phyloP scores from a whole-genome alignment of 78 protist species.

The Anaeramoeba ignava region DNA sequence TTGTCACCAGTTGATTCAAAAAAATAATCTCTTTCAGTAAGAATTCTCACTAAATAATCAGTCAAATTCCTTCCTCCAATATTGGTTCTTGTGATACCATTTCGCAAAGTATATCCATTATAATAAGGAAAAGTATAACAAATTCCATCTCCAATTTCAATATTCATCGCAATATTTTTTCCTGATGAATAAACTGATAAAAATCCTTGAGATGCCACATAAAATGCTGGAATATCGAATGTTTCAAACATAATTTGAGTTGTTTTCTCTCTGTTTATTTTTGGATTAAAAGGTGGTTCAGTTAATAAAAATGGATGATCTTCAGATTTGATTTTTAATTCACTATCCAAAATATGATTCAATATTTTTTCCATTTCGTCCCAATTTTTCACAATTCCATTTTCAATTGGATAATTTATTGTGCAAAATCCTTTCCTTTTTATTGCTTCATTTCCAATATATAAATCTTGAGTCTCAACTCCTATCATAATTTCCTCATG shows the following conservation, averaged over 20 bases:
- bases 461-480: background rate
- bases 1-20: too few relatives aligned
- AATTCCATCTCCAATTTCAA: background rate
- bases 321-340: background rate
- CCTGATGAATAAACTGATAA: too few relatives aligned
- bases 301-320: background rate
- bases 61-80: background rate
- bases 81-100: background rate
- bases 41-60: too few relatives aligned
- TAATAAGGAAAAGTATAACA: background rate
- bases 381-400: background rate
- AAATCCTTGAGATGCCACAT: background rate
- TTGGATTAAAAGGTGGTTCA: background rate
- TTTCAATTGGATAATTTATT: background rate
- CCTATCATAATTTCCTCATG: too few relatives aligned
- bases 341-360: background rate
- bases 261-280: background rate
- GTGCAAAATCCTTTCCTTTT: background rate
- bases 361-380: constrained; percentile 1
- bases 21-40: too few relatives aligned
- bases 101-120: too few relatives aligned
- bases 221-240: background rate
- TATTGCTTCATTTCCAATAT: background rate
- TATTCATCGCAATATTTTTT: background rate
- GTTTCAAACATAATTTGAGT: background rate